Percentiles rank a stretch among this genome's conserved stretches.
Conservation (phyloP, 2,329 filamentous ascomycete genomes). For the Purpureocillium takamizusanense region DNA sequence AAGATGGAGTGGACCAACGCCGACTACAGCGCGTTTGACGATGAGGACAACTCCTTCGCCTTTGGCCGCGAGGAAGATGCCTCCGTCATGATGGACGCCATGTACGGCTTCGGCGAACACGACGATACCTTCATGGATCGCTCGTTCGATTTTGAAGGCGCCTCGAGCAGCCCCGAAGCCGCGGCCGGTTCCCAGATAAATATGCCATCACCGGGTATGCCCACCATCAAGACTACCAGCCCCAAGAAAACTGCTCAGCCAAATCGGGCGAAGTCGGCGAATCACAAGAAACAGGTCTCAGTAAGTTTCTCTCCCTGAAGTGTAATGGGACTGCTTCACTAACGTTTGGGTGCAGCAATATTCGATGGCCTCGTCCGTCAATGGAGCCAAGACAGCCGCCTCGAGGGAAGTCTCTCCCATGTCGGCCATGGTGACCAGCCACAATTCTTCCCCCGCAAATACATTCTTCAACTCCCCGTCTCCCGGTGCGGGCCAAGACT, state of each 20-base stretch:
- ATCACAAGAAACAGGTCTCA: conserved; percentile 30
- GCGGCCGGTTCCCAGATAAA: conserved; percentile 14
- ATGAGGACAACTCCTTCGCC: conserved; percentile 27
- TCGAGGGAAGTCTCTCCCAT: conserved; percentile 48
- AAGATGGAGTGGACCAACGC: conserved; percentile 34
- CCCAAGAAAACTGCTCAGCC: conserved; percentile 15
- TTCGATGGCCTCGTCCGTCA: conserved; percentile 40
- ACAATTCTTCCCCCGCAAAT: conserved; percentile 39
- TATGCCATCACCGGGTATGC: conserved; percentile 35
- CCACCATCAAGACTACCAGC: conserved; percentile 26
- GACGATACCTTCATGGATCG: conserved; percentile 37
- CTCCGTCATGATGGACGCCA: conserved; percentile 16
- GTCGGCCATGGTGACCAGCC: conserved; percentile 41
- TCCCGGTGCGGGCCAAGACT: conserved; percentile 29
- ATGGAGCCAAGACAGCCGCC: conserved; percentile 33
- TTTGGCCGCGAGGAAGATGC: conserved; percentile 19
- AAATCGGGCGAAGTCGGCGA: conserved; percentile 14
- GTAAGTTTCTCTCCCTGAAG: conserved; percentile 21
- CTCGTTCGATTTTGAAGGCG: conserved; percentile 49
- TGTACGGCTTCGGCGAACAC: conserved; percentile 22
- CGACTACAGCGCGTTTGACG: conserved; percentile 23
- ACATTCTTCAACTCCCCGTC: conserved; percentile 39
- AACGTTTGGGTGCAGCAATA: conserved; percentile 36
- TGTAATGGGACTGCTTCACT: conserved; percentile 2
- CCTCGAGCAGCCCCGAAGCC: conserved; percentile 45